Conservation (phyloP, 1,284 basidiomycete species). For the Cerrena zonata region DNA sequence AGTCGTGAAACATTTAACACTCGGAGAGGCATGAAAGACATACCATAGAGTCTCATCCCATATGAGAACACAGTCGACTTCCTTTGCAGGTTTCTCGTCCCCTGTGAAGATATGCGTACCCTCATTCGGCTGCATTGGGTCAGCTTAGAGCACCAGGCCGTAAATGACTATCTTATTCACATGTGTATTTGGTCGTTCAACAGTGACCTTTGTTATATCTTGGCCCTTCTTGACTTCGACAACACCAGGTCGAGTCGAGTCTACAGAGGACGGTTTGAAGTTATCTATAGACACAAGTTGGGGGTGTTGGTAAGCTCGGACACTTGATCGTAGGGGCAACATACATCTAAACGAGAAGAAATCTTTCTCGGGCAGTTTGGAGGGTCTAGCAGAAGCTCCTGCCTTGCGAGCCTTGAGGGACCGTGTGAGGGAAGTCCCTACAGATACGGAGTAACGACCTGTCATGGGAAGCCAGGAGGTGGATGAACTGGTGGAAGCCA, state of each 20-base stretch:
- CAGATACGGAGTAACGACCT: slow-evolving; percentile 47
- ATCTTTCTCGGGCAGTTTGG: slow-evolving; percentile 51
- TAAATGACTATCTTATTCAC: slow-evolving; percentile 30
- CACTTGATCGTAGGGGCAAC: slow-evolving; percentile 19
- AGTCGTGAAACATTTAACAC: slow-evolving; percentile 4
- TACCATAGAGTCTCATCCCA: slow-evolving; percentile 67
- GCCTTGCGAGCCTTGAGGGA: slow-evolving; percentile 59
- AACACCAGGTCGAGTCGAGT: slow-evolving; percentile 54
- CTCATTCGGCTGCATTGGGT: slow-evolving; percentile 36
- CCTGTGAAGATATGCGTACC: slow-evolving; percentile 53
- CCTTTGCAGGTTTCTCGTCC: slow-evolving; percentile 49
- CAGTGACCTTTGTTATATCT: slow-evolving; percentile 44
- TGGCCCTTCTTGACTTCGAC: slow-evolving; percentile 51
- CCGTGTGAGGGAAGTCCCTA: slow-evolving; percentile 53
- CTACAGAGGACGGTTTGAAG: slow-evolving; percentile 67
- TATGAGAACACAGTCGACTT: slow-evolving; percentile 69
- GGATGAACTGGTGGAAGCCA: neutral
- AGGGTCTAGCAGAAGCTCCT: slow-evolving; percentile 26
- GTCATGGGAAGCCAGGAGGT: slow-evolving; percentile 31
- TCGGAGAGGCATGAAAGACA: slow-evolving; percentile 22
- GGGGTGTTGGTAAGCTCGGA: neutral
- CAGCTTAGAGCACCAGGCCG: neutral
- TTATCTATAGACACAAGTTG: slow-evolving; percentile 50
- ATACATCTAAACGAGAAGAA: slow-evolving; percentile 70
- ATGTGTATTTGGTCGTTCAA: slow-evolving; percentile 60